Evolutionary conservation across 768 basidiomycete genomes (phyloP), one percentile per base, ranked within the genome.

Genomic region (Galerina sulciceps): DNA sequence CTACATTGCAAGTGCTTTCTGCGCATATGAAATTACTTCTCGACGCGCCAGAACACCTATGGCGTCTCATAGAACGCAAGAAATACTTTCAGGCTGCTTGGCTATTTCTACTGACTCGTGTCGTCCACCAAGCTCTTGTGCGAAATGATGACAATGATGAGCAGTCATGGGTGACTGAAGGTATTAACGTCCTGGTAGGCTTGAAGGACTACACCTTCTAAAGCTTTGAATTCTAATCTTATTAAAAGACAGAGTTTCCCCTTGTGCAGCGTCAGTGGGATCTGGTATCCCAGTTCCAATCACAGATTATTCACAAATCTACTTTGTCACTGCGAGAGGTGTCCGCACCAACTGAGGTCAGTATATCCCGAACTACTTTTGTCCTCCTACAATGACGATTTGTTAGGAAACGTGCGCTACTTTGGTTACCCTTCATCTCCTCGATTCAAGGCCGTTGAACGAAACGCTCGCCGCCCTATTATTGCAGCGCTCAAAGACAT

Each of bases 261-360:
- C 77, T 98, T 4, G 85, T 94, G 3, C 90, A 94, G 63, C 88
- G 93, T 36, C 96, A 98, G 73, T 98, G 95, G 96, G 96, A 96
- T 57, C 81, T 85, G 1, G 85, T 98, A 8, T 85, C 87, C 4
- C 92, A 91, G 63, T 94, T 96, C 69, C 88, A 94, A 43, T 79
- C 88, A 1, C 94, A 96, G 67, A 96, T 98, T 61, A 84, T 91
- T 18, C 91, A 95, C 64, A 89, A 87, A 67, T 91, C 95, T n/a
- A 93, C 88, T 0, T 71, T 91, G 45, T 89, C 86, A n/a, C 77
- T 97, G 15, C 85, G 93, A 46, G 85, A 89, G 62, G 71, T 76
- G 37, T 73, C 75, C 8, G 71, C 79, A n/a, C 75, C 87, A 6
- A 69, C 79, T 11, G 80, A 85, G 68, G 88, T 89, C 70, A 52